These are phyloP conservation scores for Penstemon davidsonii DNA, from an alignment of 257 asterid species.

Conservation along the genomic window DNA sequence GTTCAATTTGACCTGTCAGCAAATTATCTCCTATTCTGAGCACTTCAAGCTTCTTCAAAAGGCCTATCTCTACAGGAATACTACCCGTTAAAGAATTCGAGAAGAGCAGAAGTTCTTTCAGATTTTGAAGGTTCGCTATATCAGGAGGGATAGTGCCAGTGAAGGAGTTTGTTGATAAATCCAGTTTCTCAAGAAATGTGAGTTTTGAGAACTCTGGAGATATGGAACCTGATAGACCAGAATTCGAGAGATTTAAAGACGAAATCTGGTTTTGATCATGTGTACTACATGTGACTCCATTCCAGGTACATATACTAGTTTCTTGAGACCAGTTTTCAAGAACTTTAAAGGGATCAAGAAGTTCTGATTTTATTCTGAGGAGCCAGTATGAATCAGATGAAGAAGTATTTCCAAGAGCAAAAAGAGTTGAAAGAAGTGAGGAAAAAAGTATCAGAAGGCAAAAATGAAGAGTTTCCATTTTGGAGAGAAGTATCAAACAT, in stretches of 20 bases:
- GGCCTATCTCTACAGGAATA: conserved; percentile 64
- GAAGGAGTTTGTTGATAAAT: conserved; percentile 63
- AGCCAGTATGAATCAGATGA: conserved; percentile 57
- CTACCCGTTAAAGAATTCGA: conserved; percentile 59
- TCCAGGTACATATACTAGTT: conserved; percentile 64
- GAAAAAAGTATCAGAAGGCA: conserved; percentile 43
- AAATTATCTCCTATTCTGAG: conserved; percentile 77
- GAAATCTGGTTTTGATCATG: conserved; percentile 43
- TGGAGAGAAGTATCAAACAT: conserved; percentile 16
- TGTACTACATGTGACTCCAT: conserved; percentile 64
- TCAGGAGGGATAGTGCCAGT: conserved; percentile 64
- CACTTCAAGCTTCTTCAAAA: conserved; percentile 56
- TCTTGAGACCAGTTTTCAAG: conserved; percentile 64
- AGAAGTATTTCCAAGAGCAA: conserved; percentile 30
- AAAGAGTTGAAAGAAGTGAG: conserved; percentile 30
- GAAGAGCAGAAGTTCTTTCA: conserved; percentile 59
- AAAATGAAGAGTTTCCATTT: conserved; percentile 47
- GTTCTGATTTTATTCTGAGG: conserved; percentile 54
- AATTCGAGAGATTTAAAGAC: conserved; percentile 57
- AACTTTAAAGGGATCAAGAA: conserved; percentile 57
- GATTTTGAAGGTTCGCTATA: conserved; percentile 53
- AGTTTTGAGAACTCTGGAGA: conserved; percentile 60
- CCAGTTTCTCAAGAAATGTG: conserved; percentile 54
- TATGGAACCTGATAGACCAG: conserved; percentile 56
- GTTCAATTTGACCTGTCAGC: conserved; percentile 52